Evolutionary conservation across 2,329 filamentous ascomycete genomes (phyloP), one percentile per base, ranked within the genome.

Genomic region (Byssothecium circinans): DNA sequence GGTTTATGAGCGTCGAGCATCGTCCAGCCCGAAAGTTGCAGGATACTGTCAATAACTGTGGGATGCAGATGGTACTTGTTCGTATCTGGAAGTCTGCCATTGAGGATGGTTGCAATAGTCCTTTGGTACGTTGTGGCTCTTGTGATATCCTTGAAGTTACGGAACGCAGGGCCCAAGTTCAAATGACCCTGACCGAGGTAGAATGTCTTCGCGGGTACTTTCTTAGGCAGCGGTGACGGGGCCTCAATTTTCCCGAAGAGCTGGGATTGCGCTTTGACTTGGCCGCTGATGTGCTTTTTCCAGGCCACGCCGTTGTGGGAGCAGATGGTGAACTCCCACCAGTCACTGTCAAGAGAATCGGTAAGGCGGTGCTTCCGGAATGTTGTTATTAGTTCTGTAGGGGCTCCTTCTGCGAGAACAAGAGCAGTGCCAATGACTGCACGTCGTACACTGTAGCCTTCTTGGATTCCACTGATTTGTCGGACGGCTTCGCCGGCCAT

Each of bases 401-500:
- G 22, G 10, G 10, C 11, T 4, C 20, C 43, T 10, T 53, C 53
- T 1, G 25, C 6, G 0, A 56, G n/a, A 7, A 56, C 32, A 4
- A 58, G 35, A 8, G 53, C 49, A 2, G 32, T 44, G 15, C 23
- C 40, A 17, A 57, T 40, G 1, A 30, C 35, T 19, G 56, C 43
- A 8, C 50, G 15, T 19, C 55, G 18, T 8, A 58, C 0, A 19
- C n/a, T 7, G 35, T 37, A n/a, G 7, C 18, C 43, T 14, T 45
- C 36, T 14, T 25, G 25, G 0, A 45, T 40, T 1, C 45, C 41
- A 15, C 18, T 53, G 5, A 53, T 22, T 27, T 56, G 55, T 4
- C 52, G 48, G 2, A 59, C 36, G 12, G 67, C 69, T 51, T 74
- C 69, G 4, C 58, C 54, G 3, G 72, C 53, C 64, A 78, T 75